A percentile compares a stretch with the other conserved stretches of the same genome.
Evolutionary conservation across 1,139 yeast species (phyloP).

Genomic region (Kodamaea plutei): DNA sequence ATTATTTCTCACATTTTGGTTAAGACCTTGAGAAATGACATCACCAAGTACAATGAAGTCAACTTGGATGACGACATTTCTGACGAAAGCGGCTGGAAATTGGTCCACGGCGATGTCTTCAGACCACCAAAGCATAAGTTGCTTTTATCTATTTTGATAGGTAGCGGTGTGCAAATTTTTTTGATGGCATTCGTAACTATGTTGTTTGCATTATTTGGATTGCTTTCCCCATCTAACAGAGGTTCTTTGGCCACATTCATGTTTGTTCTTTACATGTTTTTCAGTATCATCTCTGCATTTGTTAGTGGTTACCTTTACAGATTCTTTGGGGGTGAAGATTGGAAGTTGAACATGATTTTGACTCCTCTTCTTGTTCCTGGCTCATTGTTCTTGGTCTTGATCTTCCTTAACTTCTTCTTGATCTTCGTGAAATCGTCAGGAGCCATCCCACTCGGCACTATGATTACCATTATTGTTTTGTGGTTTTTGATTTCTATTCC

Average conservation of each 20-base stretch:
- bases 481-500: conserved; percentile 91
- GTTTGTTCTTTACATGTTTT: conserved; percentile 76
- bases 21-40: conserved; percentile 80
- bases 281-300: conserved; percentile 79
- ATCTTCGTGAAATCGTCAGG: conserved; percentile 82
- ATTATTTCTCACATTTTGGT: conserved; percentile 77
- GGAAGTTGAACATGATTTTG: conserved; percentile 80
- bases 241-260: conserved; percentile 89
- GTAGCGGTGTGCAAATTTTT: conserved; percentile 84
- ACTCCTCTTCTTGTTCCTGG: conserved; percentile 89
- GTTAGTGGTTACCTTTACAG: conserved; percentile 83
- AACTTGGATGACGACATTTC: conserved; percentile 83
- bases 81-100: conserved; percentile 97
- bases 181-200: conserved; percentile 74
- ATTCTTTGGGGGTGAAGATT: conserved; percentile 86
- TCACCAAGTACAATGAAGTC: conserved; percentile 82
- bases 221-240: conserved; percentile 90
- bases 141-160: conserved; percentile 74
- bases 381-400: conserved; percentile 54
- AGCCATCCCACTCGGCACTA: conserved; percentile 89
- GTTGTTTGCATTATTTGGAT: conserved; percentile 80
- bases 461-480: conserved; percentile 72
- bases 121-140: conserved; percentile 73
- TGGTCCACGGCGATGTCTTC: conserved; percentile 93
- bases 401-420: conserved; percentile 77